A percentile compares a stretch with the other conserved stretches of the same genome.
Conservation (phyloP, 2,329 filamentous ascomycete genomes). For the Exophiala bonariae region DNA sequence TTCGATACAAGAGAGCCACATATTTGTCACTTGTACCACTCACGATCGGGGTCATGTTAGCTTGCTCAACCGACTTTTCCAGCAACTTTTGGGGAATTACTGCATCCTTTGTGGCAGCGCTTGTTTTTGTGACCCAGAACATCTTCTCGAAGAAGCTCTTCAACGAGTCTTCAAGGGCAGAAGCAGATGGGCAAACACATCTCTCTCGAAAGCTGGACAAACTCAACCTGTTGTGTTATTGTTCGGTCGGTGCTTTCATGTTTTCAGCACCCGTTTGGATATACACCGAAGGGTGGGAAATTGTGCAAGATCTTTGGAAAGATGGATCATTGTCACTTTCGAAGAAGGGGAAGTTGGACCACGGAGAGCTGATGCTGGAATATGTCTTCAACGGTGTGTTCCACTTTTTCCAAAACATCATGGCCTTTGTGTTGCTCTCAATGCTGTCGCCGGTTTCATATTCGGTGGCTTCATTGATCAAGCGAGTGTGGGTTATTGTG, state of each 20-base stretch:
- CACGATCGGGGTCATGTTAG: slow-evolving; percentile 91
- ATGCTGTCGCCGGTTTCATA: slow-evolving; percentile 97
- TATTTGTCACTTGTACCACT: slow-evolving; percentile 89
- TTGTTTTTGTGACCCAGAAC: slow-evolving; percentile 97
- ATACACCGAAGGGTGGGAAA: slow-evolving; percentile 78
- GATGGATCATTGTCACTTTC: slow-evolving; percentile 78
- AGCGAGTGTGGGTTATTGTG: slow-evolving; percentile 94
- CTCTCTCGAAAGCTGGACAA: slow-evolving; percentile 86
- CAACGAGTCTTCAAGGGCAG: slow-evolving; percentile 85
- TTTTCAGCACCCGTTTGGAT: slow-evolving; percentile 91
- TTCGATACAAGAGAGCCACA: slow-evolving; percentile 81
- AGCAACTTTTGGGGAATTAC: slow-evolving; percentile 88
- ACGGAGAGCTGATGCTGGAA: slow-evolving; percentile 67
- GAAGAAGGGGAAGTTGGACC: slow-evolving; percentile 70
- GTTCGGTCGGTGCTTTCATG: slow-evolving; percentile 87
- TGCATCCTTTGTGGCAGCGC: slow-evolving; percentile 82
- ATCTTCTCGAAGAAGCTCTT: slow-evolving; percentile 98
- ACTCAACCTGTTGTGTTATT: slow-evolving; percentile 94
- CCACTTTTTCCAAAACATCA: slow-evolving; percentile 93
- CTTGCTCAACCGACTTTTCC: slow-evolving; percentile 87
- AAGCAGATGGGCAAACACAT: slow-evolving; percentile 66
- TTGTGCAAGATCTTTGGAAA: slow-evolving; percentile 74
- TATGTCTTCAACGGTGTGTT: slow-evolving; percentile 97
- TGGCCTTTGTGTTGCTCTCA: slow-evolving; percentile 88
- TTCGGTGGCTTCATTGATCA: slow-evolving; percentile 92